phyloP scores from a whole-genome alignment of 768 basidiomycete species.

The Tylopilus felleus region DNA sequence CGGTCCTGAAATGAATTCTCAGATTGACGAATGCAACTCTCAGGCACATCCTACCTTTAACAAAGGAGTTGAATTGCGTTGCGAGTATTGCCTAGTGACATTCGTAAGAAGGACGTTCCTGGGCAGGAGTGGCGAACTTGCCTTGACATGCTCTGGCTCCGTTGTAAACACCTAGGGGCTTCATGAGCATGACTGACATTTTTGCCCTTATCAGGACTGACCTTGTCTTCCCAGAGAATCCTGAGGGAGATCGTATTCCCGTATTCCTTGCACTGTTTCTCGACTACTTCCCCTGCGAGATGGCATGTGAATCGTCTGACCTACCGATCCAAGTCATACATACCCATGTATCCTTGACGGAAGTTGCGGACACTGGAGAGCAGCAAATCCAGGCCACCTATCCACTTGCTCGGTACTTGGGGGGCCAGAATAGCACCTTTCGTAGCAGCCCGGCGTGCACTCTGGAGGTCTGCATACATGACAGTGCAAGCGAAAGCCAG shows the following conservation, averaged over 20 bases:
- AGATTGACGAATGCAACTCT: conserved; percentile 15
- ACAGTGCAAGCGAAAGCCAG: conserved; percentile 15
- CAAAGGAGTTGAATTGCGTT: conserved; percentile 42
- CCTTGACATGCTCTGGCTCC: conserved; percentile 50
- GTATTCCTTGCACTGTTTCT: conserved; percentile 19
- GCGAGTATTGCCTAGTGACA: conserved; percentile 38
- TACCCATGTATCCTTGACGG: conserved; percentile 29
- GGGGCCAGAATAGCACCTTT: conserved; percentile 35
- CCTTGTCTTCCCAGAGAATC: conserved; percentile 39
- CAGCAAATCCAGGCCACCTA: conserved; percentile 36
- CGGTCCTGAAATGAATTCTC: conserved; percentile 18
- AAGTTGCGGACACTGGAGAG: conserved; percentile 20
- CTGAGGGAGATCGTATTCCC: conserved; percentile 34
- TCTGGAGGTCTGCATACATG: conserved; percentile 10
- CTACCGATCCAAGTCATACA: conserved; percentile 1
- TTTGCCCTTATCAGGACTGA: conserved; percentile 16
- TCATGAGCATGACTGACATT: neutral
- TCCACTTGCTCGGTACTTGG: conserved; percentile 32
- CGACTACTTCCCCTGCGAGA: conserved; percentile 28
- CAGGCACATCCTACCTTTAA: conserved; percentile 32
- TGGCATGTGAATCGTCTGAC: neutral
- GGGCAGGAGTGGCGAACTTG: neutral
- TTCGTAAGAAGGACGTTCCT: neutral
- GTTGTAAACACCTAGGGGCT: conserved; percentile 38
- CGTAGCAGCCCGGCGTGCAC: conserved; percentile 12